A percentile compares a stretch with the other conserved stretches of the same genome.
Evolutionary conservation across 1,284 basidiomycete species (phyloP).

Genomic region (Moesziomyces globuligerus): DNA sequence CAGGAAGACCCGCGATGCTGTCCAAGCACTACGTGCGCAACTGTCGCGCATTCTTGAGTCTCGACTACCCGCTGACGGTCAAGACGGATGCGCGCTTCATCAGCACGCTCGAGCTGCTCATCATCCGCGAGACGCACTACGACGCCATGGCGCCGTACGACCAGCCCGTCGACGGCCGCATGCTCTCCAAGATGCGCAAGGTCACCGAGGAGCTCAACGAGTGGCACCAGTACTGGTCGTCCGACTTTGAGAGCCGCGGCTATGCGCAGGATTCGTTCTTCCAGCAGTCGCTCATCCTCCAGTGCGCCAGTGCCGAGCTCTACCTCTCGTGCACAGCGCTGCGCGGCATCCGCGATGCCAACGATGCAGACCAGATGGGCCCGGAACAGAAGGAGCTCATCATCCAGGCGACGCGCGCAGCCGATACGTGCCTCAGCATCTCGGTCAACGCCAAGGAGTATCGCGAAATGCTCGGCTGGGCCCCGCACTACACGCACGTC

Average conservation of each 20-base stretch:
- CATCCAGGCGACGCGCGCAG: constrained; percentile 91
- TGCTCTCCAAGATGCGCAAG: constrained; percentile 83
- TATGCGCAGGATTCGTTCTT: constrained; percentile 85
- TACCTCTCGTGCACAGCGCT: constrained; percentile 93
- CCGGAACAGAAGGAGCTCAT: constrained; percentile 91
- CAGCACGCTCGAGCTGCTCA: constrained; percentile 81
- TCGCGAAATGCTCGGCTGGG: constrained; percentile 82
- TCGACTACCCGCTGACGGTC: constrained; percentile 82
- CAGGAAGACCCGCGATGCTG: constrained; percentile 85
- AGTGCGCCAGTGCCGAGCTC: constrained; percentile 88
- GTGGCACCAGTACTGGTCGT: constrained; percentile 88
- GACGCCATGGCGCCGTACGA: constrained; percentile 86
- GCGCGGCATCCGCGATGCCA: constrained; percentile 73
- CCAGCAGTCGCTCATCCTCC: constrained; percentile 84
- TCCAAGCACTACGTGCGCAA: constrained; percentile 84
- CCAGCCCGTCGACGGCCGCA: constrained; percentile 84
- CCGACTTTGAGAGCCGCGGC: constrained; percentile 77
- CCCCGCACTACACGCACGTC: constrained; percentile 90
- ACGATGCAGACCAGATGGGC: constrained; percentile 92
- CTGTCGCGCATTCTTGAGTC: constrained; percentile 80
- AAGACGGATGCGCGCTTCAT: constrained; percentile 87
- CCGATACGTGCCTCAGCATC: constrained; percentile 81
- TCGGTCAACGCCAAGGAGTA: constrained; percentile 82
- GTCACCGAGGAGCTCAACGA: constrained; percentile 84
- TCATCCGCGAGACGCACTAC: constrained; percentile 87